These are phyloP conservation scores for Xylaria sp. DNA, from an alignment of 2,329 filamentous ascomycete genomes.

Conservation along the genomic window DNA sequence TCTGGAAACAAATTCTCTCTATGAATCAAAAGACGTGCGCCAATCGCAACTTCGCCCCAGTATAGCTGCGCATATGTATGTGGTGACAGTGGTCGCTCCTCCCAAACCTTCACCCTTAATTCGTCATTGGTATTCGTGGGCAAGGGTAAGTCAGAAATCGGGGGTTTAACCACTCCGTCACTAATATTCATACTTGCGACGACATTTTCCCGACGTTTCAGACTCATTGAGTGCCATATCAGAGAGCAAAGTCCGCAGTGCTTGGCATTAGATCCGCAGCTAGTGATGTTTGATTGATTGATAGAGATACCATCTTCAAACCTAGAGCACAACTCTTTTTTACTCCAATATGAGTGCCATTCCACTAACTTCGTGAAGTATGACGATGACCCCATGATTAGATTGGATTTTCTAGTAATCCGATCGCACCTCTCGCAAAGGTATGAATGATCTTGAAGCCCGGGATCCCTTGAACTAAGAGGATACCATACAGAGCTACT, in stretches of 20 bases:
- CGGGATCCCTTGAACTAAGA: neutral
- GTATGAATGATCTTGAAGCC: neutral
- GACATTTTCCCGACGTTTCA: neutral
- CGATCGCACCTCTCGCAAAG: neutral
- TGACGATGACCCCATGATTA: neutral
- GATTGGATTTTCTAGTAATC: neutral
- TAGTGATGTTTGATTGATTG: neutral
- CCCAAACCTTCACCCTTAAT: slow-evolving; percentile 17
- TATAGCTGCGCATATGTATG: slow-evolving; percentile 17
- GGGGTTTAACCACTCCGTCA: neutral
- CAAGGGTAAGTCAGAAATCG: neutral
- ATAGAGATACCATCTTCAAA: neutral
- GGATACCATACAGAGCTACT: neutral
- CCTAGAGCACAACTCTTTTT: neutral
- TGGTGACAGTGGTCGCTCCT: slow-evolving; percentile 15
- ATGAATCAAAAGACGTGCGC: neutral
- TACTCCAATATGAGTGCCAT: slow-evolving; percentile 3
- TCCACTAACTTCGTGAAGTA: neutral
- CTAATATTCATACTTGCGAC: neutral
- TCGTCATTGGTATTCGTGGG: neutral
- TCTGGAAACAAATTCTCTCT: neutral
- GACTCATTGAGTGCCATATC: slow-evolving; percentile 19
- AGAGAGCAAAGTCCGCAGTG: slow-evolving; percentile 12
- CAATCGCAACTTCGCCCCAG: slow-evolving; percentile 11
- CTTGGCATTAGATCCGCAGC: neutral